These are phyloP conservation scores for Solanum lycopersicoides DNA, from an alignment of 257 asterid genomes.

Conservation along the genomic window DNA sequence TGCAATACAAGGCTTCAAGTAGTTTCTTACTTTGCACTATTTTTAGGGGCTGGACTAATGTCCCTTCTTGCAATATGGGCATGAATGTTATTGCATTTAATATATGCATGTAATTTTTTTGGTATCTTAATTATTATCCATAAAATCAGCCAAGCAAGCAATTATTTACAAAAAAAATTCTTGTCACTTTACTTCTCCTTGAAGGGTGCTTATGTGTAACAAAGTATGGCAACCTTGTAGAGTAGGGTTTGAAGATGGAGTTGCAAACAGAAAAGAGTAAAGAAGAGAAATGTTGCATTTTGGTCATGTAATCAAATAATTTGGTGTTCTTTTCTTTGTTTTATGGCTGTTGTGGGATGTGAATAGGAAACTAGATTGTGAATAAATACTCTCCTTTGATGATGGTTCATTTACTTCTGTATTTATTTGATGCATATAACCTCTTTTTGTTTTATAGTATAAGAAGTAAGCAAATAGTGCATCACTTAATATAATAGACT, in stretches of 20 bases:
- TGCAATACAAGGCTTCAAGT: conserved; percentile 76
- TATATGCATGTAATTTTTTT: not conserved
- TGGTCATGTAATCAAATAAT: not conserved
- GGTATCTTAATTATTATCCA: not conserved
- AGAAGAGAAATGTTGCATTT: not conserved
- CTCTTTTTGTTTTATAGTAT: not conserved
- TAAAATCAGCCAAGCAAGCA: not conserved
- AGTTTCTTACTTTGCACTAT: conserved; percentile 58
- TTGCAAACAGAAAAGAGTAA: not conserved
- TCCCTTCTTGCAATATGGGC: conserved; percentile 82
- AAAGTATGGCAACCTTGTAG: not conserved
- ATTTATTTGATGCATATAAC: not conserved
- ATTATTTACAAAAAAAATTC: not conserved
- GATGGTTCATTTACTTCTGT: not conserved
- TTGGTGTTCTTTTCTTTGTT: not conserved
- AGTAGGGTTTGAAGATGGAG: not conserved
- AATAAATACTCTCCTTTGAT: not conserved
- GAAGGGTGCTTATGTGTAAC: not conserved
- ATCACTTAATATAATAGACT: not conserved
- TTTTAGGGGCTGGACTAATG: conserved; percentile 82
- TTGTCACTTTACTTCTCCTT: not conserved
- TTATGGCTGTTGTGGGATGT: not conserved
- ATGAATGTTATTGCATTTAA: conserved; percentile 1
- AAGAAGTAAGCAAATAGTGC: not conserved
- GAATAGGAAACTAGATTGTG: not conserved